Percentiles rank a stretch among this genome's conserved stretches.
These are phyloP conservation scores for Penicillium paxilli DNA, from an alignment of 495 filamentous ascomycete genomes.

Conservation along the genomic window DNA sequence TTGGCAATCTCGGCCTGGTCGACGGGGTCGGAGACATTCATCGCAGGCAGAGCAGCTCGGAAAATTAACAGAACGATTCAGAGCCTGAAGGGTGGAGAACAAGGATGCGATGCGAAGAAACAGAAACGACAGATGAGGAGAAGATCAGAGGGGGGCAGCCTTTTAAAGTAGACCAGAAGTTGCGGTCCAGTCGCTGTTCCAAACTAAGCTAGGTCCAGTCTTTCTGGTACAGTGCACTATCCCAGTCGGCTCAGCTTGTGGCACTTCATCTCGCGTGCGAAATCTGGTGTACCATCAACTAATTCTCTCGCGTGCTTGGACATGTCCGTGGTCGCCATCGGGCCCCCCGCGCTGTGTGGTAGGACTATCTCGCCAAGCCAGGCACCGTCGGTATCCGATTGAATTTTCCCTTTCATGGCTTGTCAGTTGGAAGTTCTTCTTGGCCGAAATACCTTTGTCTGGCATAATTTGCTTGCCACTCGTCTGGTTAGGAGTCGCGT, in stretches of 20 bases:
- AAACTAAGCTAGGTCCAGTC: too few species aligned
- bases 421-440: not conserved
- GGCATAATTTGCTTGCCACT: not conserved
- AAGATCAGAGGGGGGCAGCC: not conserved
- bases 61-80: not conserved
- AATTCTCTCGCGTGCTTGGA: not conserved
- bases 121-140: not conserved
- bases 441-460: not conserved
- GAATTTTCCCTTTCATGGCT: not conserved
- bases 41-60: conserved; percentile 10
- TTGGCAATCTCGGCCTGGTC: conserved; percentile 32
- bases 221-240: not conserved
- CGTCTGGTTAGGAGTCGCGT: not conserved
- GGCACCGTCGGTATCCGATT: not conserved
- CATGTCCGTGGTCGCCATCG: not conserved
- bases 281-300: not conserved
- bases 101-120: not conserved
- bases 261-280: not conserved
- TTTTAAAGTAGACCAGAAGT: not conserved
- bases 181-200: too few species aligned
- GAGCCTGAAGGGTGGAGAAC: conserved; percentile 2
- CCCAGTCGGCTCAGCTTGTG: not conserved
- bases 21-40: conserved; percentile 33
- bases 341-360: not conserved
- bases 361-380: not conserved